Conservation (phyloP, 176 grass and related monocot genomes). For the Aegilops tauschii region DNA sequence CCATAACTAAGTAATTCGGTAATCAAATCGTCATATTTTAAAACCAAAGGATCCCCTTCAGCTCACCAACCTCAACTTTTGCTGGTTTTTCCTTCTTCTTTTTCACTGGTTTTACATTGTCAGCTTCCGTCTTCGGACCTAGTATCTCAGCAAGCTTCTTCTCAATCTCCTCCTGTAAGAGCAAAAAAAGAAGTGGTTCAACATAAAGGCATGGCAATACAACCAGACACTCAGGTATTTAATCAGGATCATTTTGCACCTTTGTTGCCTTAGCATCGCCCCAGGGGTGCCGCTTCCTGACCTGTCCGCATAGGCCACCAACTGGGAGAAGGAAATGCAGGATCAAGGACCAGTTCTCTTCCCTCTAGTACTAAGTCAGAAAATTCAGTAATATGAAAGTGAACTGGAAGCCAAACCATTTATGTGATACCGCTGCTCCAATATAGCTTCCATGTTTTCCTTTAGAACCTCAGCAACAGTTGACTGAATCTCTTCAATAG, state of each 20-base stretch:
- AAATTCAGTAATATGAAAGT: constrained; percentile 5
- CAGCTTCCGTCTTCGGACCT: constrained; percentile 82
- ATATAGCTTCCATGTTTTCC: constrained; percentile 84
- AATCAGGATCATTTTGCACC: constrained; percentile 38
- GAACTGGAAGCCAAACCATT: constrained; percentile 58
- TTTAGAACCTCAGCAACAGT: constrained; percentile 58
- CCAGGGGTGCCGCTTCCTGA: constrained; percentile 89
- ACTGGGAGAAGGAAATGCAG: constrained; percentile 43
- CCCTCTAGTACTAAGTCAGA: not conserved
- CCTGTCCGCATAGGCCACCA: constrained; percentile 79
- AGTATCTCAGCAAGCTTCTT: constrained; percentile 71
- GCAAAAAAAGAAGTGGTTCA: constrained; percentile 5
- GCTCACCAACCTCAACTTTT: constrained; percentile 75
- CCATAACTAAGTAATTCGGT: not conserved
- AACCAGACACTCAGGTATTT: not conserved
- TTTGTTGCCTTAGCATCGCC: constrained; percentile 91
- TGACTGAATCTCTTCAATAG: constrained; percentile 83
- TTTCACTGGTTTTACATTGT: constrained; percentile 92
- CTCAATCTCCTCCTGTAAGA: constrained; percentile 83
- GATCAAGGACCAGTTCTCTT: constrained; percentile 24
- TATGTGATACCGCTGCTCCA: constrained; percentile 91
- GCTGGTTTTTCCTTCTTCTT: constrained; percentile 90
- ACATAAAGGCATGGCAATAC: constrained; percentile 20
- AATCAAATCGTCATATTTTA: not conserved
- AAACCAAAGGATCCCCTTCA: not conserved